These are phyloP conservation scores for Cladosporium sp. DNA, from an alignment of 2,329 filamentous ascomycete genomes.

Conservation along the genomic window DNA sequence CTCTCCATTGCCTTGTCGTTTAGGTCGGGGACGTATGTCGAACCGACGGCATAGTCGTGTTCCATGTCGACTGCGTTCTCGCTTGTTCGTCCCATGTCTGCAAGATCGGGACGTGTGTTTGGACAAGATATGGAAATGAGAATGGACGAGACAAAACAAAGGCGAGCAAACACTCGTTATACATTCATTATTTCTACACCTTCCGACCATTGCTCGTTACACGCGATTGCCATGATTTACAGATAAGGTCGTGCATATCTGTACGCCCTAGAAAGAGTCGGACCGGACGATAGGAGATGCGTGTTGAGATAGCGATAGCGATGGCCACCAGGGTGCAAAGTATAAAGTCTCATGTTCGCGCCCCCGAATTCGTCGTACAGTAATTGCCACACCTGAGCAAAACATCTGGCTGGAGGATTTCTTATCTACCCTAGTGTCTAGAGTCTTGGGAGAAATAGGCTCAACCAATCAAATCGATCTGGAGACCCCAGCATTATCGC, in stretches of 20 bases:
- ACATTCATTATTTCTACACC: too few species aligned
- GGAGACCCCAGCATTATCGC: too few species aligned
- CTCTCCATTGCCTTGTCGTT: conserved; percentile 38
- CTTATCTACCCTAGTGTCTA: too few species aligned
- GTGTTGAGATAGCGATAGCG: too few species aligned
- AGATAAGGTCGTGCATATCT: too few species aligned
- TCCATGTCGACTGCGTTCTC: conserved; percentile 1
- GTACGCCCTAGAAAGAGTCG: too few species aligned
- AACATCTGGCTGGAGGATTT: not conserved
- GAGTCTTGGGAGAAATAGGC: not conserved
- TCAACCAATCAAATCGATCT: not conserved
- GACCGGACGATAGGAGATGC: too few species aligned
- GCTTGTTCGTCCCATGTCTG: not conserved
- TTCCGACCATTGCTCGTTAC: too few species aligned
- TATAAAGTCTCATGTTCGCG: too few species aligned
- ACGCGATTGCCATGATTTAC: too few species aligned
- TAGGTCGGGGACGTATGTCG: conserved; percentile 7
- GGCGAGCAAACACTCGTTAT: too few species aligned
- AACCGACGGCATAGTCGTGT: not conserved
- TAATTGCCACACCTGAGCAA: conserved; percentile 13
- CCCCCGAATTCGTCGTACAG: not conserved
- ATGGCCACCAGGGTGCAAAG: too few species aligned
- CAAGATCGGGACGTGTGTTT: not conserved
- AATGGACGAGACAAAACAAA: not conserved
- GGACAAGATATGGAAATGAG: not conserved